These are phyloP conservation scores for Pelargonium citronellum DNA, from an alignment of 441 rosid genomes.

Conservation along the genomic window DNA sequence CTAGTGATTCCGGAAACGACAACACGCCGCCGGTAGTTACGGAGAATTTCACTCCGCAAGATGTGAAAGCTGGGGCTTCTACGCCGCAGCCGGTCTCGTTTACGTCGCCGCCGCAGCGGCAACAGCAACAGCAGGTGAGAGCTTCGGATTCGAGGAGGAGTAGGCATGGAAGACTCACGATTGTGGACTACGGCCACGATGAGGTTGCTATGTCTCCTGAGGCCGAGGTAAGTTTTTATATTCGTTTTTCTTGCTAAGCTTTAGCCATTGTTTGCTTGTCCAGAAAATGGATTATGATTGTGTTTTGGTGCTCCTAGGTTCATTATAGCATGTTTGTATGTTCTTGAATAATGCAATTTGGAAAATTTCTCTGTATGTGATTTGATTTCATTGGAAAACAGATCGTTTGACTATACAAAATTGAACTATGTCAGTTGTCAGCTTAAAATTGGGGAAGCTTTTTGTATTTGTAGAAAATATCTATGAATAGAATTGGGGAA, in stretches of 20 bases:
- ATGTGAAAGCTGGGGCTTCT: not conserved
- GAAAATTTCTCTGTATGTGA: not conserved
- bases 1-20: not conserved
- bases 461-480: not conserved
- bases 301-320: not conserved
- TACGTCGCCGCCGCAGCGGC: conserved; percentile 20
- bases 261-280: not conserved
- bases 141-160: conserved; percentile 27
- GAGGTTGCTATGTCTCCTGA: conserved; percentile 67
- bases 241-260: not conserved
- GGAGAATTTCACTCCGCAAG: conserved; percentile 21
- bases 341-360: not conserved
- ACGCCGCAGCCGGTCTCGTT: conserved; percentile 23
- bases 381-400: too few species aligned
- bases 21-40: not conserved
- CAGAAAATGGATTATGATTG: not conserved
- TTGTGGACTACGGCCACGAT: conserved; percentile 71
- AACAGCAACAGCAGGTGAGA: conserved; percentile 14
- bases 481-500: not conserved
- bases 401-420: not conserved
- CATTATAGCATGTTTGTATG: too few species aligned
- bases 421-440: not conserved
- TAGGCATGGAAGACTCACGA: conserved; percentile 36
- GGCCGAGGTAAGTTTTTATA: conserved; percentile 37
- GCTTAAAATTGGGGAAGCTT: not conserved